Evolutionary conservation across 345 rosid genomes (phyloP), one percentile per base, ranked within the genome.

Genomic region (Conringia planisiliqua): DNA sequence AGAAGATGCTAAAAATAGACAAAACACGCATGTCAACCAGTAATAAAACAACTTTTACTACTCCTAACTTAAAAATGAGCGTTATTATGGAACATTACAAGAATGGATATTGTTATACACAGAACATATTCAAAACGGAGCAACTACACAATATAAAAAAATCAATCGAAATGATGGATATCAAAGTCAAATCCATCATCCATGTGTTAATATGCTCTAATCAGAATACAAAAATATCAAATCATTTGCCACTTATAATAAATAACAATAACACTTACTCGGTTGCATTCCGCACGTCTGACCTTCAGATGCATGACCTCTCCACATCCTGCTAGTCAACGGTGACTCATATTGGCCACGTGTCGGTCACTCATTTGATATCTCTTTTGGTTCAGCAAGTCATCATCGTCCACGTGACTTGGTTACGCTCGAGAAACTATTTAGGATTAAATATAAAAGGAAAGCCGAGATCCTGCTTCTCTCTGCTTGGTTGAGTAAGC

Each of bases 271-370:
- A n/a, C 40, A 29, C 69, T 17, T 47, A n/a, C 35, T 48, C 4
- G 51, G 35, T 46, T 66, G 78, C 56, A 68, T 5, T 13, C 39
- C 17, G 80, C 80, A 76, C 71, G 75, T 70, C 74, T 47, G 7
- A 11, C 2, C 57, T 18, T 2, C 13, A 10, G 13, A 18, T 16
- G 52, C 74, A 76, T 44, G 51, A 70, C 66, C 35, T 32, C 36
- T n/a, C 35, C 80, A 70, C 80, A 46, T 46, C 55, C 14, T 1
- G 22, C 26, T 3, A 76, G 77, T 72, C 81, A 71, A 78, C 73
- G 77, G 40, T 72, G 78, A 78, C 63, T 66, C 69, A 50, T 3
- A 40, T 0, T 6, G 0, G 1, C 4, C 50, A 78, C 81, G 73
- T 78, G 81, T 42, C 73, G 2, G 0, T 16, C 6, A 0, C 0